Evolutionary conservation across 495 filamentous ascomycete genomes (phyloP).

Genomic region (Xylaria longipes): DNA sequence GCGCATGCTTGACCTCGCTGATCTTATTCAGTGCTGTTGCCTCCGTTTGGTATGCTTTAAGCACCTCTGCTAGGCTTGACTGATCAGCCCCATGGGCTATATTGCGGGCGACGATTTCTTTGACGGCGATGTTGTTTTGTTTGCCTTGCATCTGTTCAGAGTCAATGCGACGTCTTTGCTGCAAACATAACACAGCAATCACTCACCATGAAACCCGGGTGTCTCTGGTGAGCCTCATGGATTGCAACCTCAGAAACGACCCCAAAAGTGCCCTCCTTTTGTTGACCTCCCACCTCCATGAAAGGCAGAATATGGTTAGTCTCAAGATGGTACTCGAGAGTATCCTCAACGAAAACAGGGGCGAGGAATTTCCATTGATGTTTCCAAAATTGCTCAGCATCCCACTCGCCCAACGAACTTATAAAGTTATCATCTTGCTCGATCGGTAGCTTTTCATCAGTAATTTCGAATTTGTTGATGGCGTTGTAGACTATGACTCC

Average conservation of each 20-base stretch:
- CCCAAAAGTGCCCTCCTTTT: not conserved
- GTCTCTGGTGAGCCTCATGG: not conserved
- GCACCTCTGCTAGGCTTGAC: not conserved
- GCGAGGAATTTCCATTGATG: not conserved
- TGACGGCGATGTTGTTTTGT: not conserved
- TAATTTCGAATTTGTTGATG: not conserved
- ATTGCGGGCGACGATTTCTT: not conserved
- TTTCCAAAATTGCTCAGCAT: not conserved
- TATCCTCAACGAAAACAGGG: not conserved
- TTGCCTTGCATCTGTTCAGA: not conserved
- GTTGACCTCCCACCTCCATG: not conserved
- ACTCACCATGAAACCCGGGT: not conserved
- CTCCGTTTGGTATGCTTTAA: not conserved
- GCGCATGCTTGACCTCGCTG: not conserved
- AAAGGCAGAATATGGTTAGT: not conserved
- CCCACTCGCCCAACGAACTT: not conserved
- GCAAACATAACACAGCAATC: not conserved
- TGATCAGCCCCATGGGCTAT: not conserved
- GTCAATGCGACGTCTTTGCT: not conserved
- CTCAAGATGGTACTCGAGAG: not conserved
- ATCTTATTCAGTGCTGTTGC: not conserved
- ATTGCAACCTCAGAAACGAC: not conserved
- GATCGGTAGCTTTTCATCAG: not conserved
- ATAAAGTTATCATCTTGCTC: not conserved
- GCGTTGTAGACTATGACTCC: not conserved